Percentiles rank a stretch among this genome's conserved stretches.
Evolutionary conservation across 1,284 basidiomycete genomes (phyloP).

Genomic region (Blastosporella zonata): DNA sequence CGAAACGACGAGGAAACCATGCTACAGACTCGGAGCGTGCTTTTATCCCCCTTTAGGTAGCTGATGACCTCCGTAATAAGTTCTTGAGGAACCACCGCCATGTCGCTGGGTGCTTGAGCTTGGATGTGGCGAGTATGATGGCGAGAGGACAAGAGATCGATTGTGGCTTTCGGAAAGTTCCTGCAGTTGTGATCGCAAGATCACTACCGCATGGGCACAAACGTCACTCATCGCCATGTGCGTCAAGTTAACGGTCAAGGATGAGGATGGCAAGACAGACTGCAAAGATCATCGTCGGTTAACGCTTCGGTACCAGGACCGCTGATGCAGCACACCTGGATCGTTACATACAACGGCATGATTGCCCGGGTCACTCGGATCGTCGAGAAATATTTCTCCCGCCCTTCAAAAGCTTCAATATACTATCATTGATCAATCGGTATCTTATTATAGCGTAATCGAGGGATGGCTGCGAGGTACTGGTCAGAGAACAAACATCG

Average conservation of each 20-base stretch:
- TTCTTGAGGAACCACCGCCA: slow-evolving; percentile 1
- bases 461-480: slow-evolving; percentile 42
- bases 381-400: too few species aligned
- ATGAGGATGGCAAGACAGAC: too few species aligned
- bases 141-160: neutral
- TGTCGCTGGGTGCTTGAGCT: neutral
- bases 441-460: slow-evolving; percentile 36
- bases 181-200: neutral
- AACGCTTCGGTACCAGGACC: too few species aligned
- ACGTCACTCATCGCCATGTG: neutral
- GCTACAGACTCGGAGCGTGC: slow-evolving; percentile 2
- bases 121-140: neutral
- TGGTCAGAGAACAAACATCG: slow-evolving; percentile 39
- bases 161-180: neutral
- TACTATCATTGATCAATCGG: too few species aligned
- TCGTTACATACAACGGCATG: too few species aligned
- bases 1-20: slow-evolving; percentile 5
- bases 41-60: neutral
- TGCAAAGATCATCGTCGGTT: too few species aligned
- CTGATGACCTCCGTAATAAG: neutral
- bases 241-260: too few species aligned
- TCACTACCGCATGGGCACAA: neutral
- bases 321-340: too few species aligned
- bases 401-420: too few species aligned
- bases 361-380: too few species aligned